Conservation (phyloP, 768 basidiomycete genomes). For the Lepiota subincarnata region DNA sequence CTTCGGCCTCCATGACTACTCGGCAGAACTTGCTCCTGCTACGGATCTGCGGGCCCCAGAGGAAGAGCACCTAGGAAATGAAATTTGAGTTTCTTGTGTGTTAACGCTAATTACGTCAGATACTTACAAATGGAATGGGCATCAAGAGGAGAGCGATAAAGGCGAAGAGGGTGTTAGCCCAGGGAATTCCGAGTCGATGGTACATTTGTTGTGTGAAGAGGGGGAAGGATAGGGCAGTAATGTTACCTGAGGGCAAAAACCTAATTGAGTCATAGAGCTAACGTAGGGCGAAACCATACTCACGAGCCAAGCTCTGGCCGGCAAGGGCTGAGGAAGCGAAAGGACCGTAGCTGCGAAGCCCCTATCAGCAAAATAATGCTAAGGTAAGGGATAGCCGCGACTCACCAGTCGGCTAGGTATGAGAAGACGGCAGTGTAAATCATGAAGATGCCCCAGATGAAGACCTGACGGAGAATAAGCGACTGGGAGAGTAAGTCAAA, state of each 20-base stretch:
- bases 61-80: constrained; percentile 32
- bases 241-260: constrained; percentile 30
- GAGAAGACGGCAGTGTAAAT: constrained; percentile 54
- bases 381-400: background rate
- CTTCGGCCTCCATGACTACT: constrained; percentile 7
- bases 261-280: too few relatives aligned
- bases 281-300: constrained; percentile 15
- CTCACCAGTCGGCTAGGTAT: constrained; percentile 57
- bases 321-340: constrained; percentile 64
- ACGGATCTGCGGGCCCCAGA: constrained; percentile 38
- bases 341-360: constrained; percentile 33
- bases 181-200: constrained; percentile 44
- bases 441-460: constrained; percentile 42
- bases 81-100: background rate
- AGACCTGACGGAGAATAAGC: constrained; percentile 29
- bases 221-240: constrained; percentile 45
- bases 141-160: constrained; percentile 43
- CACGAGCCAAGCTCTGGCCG: constrained; percentile 54
- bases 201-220: constrained; percentile 59
- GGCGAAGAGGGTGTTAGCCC: constrained; percentile 52
- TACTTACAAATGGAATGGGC: constrained; percentile 45
- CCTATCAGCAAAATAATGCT: background rate
- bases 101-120: background rate
- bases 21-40: constrained; percentile 35
- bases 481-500: background rate